Evolutionary conservation across 2,329 filamentous ascomycete species (phyloP).

Genomic region (Aureobasidium namibiae): DNA sequence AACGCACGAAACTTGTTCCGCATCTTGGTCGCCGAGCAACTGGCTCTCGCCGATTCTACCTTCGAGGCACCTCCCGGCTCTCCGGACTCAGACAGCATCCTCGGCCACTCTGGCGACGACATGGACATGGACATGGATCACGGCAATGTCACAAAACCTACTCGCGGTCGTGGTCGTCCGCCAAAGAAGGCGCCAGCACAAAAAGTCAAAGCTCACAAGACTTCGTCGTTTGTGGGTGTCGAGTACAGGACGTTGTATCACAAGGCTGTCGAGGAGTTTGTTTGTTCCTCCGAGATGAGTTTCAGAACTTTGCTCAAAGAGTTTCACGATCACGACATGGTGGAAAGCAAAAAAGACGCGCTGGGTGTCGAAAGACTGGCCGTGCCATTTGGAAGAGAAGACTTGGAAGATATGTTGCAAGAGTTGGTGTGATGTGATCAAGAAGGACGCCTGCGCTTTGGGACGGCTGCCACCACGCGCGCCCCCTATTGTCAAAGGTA

Average conservation of each 20-base stretch:
- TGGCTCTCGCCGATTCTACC: slow-evolving; percentile 53
- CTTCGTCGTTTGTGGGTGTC: slow-evolving; percentile 50
- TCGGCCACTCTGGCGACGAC: slow-evolving; percentile 13
- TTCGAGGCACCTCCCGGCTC: slow-evolving; percentile 21
- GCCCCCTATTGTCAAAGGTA: no score
- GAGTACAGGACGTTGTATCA: slow-evolving; percentile 90
- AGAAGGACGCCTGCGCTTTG: no score
- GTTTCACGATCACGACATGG: slow-evolving; percentile 97
- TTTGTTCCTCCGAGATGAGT: slow-evolving; percentile 92
- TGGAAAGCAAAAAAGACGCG: slow-evolving; percentile 77
- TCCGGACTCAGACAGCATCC: background rate
- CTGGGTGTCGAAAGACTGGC: slow-evolving; percentile 78
- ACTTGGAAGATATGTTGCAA: slow-evolving; percentile 81
- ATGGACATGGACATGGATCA: slow-evolving; percentile 19
- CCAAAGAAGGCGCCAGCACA: slow-evolving; percentile 7
- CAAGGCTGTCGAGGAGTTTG: slow-evolving; percentile 93
- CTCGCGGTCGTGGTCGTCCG: slow-evolving; percentile 12
- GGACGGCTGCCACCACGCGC: no score
- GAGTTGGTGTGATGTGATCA: slow-evolving; percentile 45
- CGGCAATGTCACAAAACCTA: slow-evolving; percentile 22
- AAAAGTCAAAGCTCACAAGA: background rate
- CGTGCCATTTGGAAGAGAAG: slow-evolving; percentile 77
- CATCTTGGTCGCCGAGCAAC: slow-evolving; percentile 74
- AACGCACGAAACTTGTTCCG: slow-evolving; percentile 85
- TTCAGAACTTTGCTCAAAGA: slow-evolving; percentile 92